These are phyloP conservation scores for Dactylellina parvicollis DNA, from an alignment of 2,329 filamentous ascomycete species.

Conservation along the genomic window DNA sequence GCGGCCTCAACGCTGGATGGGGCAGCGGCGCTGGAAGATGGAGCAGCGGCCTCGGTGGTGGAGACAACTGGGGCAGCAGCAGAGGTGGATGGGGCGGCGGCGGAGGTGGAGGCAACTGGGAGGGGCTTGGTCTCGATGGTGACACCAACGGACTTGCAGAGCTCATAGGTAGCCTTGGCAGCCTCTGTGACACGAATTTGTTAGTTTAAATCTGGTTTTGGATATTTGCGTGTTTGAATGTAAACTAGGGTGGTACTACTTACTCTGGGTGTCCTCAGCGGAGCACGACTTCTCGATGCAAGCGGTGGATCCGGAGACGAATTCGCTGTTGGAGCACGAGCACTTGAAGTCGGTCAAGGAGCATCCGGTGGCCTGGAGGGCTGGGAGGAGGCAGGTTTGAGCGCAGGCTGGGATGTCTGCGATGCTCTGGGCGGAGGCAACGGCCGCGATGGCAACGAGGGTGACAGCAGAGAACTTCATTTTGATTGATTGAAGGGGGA, in stretches of 20 bases:
- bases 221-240: background rate
- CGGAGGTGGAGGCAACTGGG: background rate
- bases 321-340: constrained; percentile 54
- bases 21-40: constrained; percentile 17
- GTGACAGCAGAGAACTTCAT: constrained; percentile 57
- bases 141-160: constrained; percentile 55
- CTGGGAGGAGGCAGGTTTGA: constrained; percentile 51
- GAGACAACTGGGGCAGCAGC: constrained; percentile 16
- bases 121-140: constrained; percentile 45
- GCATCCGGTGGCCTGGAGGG: constrained; percentile 51
- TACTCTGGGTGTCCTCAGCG: constrained; percentile 53
- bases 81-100: constrained; percentile 16
- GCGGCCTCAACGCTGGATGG: constrained; percentile 11
- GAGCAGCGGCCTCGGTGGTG: constrained; percentile 12
- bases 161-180: constrained; percentile 42
- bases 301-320: constrained; percentile 45
- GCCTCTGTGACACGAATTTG: constrained; percentile 49
- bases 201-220: constrained; percentile 40
- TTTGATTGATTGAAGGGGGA: constrained; percentile 49
- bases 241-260: constrained; percentile 2
- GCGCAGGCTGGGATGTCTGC: constrained; percentile 55
- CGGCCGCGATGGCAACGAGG: constrained; percentile 54
- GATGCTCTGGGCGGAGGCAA: constrained; percentile 55
- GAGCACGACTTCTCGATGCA: constrained; percentile 52
- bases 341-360: constrained; percentile 55